Percentiles rank a stretch among this genome's conserved stretches.
These are phyloP conservation scores for Cyathus striatus DNA, from an alignment of 768 basidiomycete genomes.

Conservation along the genomic window DNA sequence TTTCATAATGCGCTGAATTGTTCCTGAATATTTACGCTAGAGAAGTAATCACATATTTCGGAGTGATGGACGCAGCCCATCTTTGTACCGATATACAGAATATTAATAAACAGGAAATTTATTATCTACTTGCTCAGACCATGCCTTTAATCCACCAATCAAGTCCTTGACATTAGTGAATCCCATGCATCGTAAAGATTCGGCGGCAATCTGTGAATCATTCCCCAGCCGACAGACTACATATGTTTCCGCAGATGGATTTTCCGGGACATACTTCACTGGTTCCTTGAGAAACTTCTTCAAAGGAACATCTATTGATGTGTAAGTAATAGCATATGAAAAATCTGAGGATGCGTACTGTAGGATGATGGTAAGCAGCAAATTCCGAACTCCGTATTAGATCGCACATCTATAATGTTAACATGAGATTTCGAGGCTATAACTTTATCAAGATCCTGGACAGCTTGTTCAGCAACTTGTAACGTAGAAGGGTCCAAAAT, in stretches of 20 bases:
- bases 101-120: constrained; percentile 81
- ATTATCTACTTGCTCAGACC: constrained; percentile 71
- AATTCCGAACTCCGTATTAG: constrained; percentile 78
- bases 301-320: constrained; percentile 58
- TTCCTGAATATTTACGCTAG: constrained; percentile 5
- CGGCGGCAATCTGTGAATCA: constrained; percentile 86
- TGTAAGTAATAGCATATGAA: neutral
- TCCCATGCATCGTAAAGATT: constrained; percentile 41
- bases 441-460: constrained; percentile 16
- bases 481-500: neutral
- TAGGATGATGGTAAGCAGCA: constrained; percentile 71
- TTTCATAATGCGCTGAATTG: constrained; percentile 1
- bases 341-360: too few species aligned
- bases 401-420: constrained; percentile 74
- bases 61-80: too few species aligned
- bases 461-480: neutral
- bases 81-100: too few species aligned
- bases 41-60: too few species aligned
- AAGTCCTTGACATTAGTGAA: constrained; percentile 53
- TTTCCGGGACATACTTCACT: constrained; percentile 25
- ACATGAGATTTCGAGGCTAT: constrained; percentile 11
- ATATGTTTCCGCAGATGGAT: constrained; percentile 30
- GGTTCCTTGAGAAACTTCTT: constrained; percentile 60
- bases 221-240: constrained; percentile 88
- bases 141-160: constrained; percentile 77